These are phyloP conservation scores for Trichosphaerium sp. DNA, from an alignment of 78 protist species.

Conservation along the genomic window DNA sequence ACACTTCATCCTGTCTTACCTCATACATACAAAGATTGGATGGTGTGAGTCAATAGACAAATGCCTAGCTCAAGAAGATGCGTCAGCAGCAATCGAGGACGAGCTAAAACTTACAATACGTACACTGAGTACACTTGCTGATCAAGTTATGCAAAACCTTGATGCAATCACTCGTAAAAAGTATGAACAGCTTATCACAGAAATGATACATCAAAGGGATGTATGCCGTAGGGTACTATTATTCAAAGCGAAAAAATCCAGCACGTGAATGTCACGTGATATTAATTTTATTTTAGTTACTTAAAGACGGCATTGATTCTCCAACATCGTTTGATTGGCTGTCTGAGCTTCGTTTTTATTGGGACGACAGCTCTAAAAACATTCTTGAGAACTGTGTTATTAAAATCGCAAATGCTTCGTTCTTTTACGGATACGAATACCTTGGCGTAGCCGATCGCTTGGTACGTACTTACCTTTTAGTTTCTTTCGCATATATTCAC, in stretches of 20 bases:
- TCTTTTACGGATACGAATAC: constrained; percentile 91
- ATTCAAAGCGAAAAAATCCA: neutral
- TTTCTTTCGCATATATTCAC: constrained; percentile 70
- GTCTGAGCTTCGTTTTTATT: constrained; percentile 78
- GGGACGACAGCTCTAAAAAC: constrained; percentile 21
- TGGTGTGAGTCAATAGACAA: too few relatives aligned
- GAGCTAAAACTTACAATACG: too few relatives aligned
- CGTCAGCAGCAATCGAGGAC: too few relatives aligned
- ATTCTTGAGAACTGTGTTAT: constrained; percentile 37
- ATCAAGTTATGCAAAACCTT: constrained; percentile 49
- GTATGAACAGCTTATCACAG: constrained; percentile 81
- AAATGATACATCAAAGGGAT: constrained; percentile 88
- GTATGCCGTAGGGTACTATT: constrained; percentile 45
- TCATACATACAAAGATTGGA: too few relatives aligned
- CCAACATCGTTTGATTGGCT: constrained; percentile 85
- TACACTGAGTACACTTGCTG: constrained; percentile 57
- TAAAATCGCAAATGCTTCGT: constrained; percentile 75
- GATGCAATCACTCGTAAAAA: constrained; percentile 58
- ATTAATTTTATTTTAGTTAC: neutral
- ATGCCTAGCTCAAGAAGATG: too few relatives aligned
- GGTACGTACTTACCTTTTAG: constrained; percentile 91
- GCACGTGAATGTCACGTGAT: neutral
- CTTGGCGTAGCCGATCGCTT: constrained; percentile 90
- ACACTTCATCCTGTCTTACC: too few relatives aligned
- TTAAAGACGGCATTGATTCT: neutral